A percentile compares a stretch with the other conserved stretches of the same genome.
Conservation (phyloP, 495 filamentous ascomycete species). For the Lineolata rhizophorae region DNA sequence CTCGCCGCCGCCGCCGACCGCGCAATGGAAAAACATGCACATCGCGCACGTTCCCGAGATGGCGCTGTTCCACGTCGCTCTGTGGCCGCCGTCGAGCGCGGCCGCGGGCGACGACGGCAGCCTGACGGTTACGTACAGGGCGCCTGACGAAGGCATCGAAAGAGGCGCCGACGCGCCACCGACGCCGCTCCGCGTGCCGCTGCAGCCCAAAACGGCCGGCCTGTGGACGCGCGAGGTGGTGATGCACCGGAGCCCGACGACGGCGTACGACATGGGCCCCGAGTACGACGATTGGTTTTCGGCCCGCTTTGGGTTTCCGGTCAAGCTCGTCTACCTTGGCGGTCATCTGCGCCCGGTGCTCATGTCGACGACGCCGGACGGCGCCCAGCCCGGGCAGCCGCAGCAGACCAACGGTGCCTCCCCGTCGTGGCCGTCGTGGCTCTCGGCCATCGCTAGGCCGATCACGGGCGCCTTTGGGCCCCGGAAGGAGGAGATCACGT, state of each 20-base stretch:
- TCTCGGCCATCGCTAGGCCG: slow-evolving; percentile 20
- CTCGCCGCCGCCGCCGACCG: slow-evolving; percentile 9
- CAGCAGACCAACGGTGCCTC: too few species aligned
- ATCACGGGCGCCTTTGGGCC: neutral
- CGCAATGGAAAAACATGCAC: slow-evolving; percentile 35
- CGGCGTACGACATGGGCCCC: slow-evolving; percentile 43
- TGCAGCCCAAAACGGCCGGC: slow-evolving; percentile 28
- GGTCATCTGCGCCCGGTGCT: slow-evolving; percentile 37
- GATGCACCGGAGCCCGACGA: slow-evolving; percentile 41
- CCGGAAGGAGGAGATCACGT: slow-evolving; percentile 30
- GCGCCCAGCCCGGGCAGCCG: slow-evolving; percentile 4
- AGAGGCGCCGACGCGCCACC: too few species aligned
- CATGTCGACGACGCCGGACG: slow-evolving; percentile 16
- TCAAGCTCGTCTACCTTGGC: slow-evolving; percentile 49
- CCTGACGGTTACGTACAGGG: slow-evolving; percentile 34
- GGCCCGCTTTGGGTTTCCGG: slow-evolving; percentile 40
- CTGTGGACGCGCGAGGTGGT: slow-evolving; percentile 30
- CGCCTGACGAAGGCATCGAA: slow-evolving; percentile 14
- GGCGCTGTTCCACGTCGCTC: slow-evolving; percentile 40
- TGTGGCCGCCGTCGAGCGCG: slow-evolving; percentile 19
- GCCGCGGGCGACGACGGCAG: slow-evolving; percentile 13
- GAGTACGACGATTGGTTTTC: slow-evolving; percentile 56
- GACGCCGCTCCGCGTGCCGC: slow-evolving; percentile 30
- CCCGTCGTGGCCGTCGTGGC: slow-evolving; percentile 23
- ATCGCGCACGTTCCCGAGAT: slow-evolving; percentile 39